phyloP scores from a whole-genome alignment of 2,329 filamentous ascomycete genomes.

The Trematosphaeria pertusa region DNA sequence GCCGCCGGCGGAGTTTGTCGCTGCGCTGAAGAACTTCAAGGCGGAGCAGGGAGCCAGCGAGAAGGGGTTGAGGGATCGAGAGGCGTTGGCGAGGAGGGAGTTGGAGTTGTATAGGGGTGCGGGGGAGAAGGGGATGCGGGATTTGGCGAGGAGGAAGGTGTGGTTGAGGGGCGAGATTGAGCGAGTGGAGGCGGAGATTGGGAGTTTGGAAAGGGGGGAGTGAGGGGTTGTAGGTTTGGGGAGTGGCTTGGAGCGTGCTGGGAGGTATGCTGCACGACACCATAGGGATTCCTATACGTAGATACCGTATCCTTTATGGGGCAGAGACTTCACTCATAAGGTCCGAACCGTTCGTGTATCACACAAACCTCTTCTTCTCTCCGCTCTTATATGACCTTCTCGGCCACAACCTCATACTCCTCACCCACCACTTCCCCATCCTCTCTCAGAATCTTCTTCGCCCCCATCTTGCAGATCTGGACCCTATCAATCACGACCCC shows the following conservation, averaged over 20 bases:
- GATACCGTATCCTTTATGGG: too few species aligned
- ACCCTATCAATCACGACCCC: conserved; percentile 72
- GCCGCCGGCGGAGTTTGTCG: conserved; percentile 32
- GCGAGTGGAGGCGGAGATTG: conserved; percentile 41
- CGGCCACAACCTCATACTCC: conserved; percentile 59
- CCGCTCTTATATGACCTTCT: conserved; percentile 29
- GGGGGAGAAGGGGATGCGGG: conserved; percentile 45
- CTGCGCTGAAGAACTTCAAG: conserved; percentile 41
- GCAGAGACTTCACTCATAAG: too few species aligned
- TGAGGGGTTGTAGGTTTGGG: conserved; percentile 5
- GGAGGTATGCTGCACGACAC: too few species aligned
- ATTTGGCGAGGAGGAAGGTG: conserved; percentile 50
- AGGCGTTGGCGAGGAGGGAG: conserved; percentile 39
- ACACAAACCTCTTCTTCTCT: conserved; percentile 44
- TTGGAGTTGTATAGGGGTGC: conserved; percentile 46
- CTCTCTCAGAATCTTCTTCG: conserved; percentile 66
- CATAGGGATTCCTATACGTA: too few species aligned
- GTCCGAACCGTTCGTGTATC: too few species aligned
- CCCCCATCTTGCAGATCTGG: conserved; percentile 87
- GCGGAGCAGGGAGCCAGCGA: conserved; percentile 39
- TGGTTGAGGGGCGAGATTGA: conserved; percentile 44
- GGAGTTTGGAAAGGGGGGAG: conserved; percentile 28
- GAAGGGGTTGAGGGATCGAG: conserved; percentile 37
- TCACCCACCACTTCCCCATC: conserved; percentile 58
- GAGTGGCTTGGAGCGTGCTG: too few species aligned